Evolutionary conservation across 805 yeast species (phyloP).

Genomic region (Pichia occidentalis): DNA sequence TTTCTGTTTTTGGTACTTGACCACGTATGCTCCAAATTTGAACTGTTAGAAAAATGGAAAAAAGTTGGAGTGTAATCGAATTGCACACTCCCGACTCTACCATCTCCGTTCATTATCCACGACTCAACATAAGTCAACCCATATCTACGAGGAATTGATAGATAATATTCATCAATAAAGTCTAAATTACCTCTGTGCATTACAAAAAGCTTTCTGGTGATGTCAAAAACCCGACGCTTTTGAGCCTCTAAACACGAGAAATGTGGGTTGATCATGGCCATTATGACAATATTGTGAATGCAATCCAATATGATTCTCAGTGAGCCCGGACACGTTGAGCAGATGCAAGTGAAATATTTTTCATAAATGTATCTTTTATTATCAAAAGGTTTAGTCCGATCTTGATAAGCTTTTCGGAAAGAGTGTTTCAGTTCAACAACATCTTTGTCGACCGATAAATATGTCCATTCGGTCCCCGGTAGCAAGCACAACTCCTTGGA

Average conservation of each 20-base stretch:
- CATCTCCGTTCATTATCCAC: slow-evolving; percentile 3
- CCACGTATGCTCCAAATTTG: not conserved
- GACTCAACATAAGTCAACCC: slow-evolving; percentile 13
- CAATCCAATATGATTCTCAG: slow-evolving; percentile 10
- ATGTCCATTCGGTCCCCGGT: slow-evolving; percentile 6
- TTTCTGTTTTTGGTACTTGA: slow-evolving; percentile 6
- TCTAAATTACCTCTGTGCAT: slow-evolving; percentile 11
- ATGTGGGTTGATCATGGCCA: slow-evolving; percentile 7
- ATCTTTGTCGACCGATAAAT: slow-evolving; percentile 3
- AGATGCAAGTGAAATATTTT: slow-evolving; percentile 5
- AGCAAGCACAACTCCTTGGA: not conserved
- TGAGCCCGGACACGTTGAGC: slow-evolving; percentile 10
- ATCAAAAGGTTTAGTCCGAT: not conserved
- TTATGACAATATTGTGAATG: slow-evolving; percentile 9
- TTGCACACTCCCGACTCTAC: no score
- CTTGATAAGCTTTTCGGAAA: not conserved
- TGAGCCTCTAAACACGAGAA: slow-evolving; percentile 11
- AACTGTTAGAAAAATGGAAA: not conserved
- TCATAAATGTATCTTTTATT: slow-evolving; percentile 6
- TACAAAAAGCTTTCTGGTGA: slow-evolving; percentile 12
- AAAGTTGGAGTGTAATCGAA: slow-evolving; percentile 5
- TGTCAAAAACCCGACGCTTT: slow-evolving; percentile 10
- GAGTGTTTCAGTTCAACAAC: not conserved
- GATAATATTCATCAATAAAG: slow-evolving; percentile 8
- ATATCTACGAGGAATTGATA: slow-evolving; percentile 13